phyloP scores from a whole-genome alignment of 306 rosid genomes.

The Gastrolobium villosum region DNA sequence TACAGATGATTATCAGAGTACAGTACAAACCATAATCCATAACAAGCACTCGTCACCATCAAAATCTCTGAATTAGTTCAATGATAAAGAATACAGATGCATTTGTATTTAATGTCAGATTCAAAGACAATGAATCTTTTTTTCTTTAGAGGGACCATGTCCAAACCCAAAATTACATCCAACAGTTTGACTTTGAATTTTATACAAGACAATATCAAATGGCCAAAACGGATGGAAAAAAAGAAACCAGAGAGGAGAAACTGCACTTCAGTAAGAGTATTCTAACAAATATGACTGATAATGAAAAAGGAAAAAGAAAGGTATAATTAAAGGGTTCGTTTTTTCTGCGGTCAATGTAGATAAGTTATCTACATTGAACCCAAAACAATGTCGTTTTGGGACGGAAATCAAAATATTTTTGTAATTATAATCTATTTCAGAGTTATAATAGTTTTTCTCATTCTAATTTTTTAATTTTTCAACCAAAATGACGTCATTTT shows the following conservation, averaged over 20 bases:
- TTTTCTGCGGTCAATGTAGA: too few species aligned
- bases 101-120: slow-evolving; percentile 2
- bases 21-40: slow-evolving; percentile 5
- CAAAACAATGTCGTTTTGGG: too few species aligned
- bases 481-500: too few species aligned
- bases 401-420: too few species aligned
- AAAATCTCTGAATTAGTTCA: neutral
- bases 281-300: neutral
- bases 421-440: too few species aligned
- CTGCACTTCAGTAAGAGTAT: neutral
- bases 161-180: slow-evolving; percentile 7
- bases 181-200: slow-evolving; percentile 20
- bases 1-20: slow-evolving; percentile 2
- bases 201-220: slow-evolving; percentile 33
- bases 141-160: slow-evolving; percentile 10
- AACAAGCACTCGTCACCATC: slow-evolving; percentile 35
- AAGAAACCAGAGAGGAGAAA: slow-evolving; percentile 2
- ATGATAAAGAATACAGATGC: neutral
- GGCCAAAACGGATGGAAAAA: neutral
- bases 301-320: slow-evolving; percentile 1
- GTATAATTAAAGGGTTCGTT: neutral
- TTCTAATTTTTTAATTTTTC: too few species aligned
- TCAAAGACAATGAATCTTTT: neutral
- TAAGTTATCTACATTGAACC: too few species aligned
- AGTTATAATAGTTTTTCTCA: too few species aligned